phyloP scores from a whole-genome alignment of 2,329 filamentous ascomycete genomes.

The Pleoardoris graminearum region DNA sequence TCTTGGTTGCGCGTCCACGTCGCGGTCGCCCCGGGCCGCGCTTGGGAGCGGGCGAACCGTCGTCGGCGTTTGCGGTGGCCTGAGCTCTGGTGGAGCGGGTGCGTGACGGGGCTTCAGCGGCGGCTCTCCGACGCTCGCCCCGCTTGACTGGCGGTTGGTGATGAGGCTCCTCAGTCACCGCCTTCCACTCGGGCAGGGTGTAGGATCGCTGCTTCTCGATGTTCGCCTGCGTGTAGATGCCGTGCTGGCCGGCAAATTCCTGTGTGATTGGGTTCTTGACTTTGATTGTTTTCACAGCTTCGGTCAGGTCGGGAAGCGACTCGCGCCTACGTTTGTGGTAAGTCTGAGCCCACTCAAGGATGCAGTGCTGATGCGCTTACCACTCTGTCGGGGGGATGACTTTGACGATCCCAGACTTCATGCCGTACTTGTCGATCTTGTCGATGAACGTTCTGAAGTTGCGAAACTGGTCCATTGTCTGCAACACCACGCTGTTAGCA shows the following conservation, averaged over 20 bases:
- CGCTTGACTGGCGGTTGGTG: slow-evolving; percentile 92
- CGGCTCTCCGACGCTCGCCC: slow-evolving; percentile 71
- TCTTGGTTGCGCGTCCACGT: slow-evolving; percentile 28
- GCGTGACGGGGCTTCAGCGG: slow-evolving; percentile 35
- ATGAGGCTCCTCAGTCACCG: slow-evolving; percentile 89
- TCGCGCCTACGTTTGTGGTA: slow-evolving; percentile 60
- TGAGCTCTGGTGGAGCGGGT: slow-evolving; percentile 40
- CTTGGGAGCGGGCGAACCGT: slow-evolving; percentile 48
- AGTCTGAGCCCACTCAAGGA: slow-evolving; percentile 6
- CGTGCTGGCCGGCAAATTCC: slow-evolving; percentile 94
- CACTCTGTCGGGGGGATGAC: slow-evolving; percentile 93
- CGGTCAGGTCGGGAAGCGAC: slow-evolving; percentile 74
- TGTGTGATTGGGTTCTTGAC: slow-evolving; percentile 98
- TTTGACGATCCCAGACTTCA: slow-evolving; percentile 97
- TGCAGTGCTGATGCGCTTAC: slow-evolving; percentile 56
- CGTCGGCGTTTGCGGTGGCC: slow-evolving; percentile 36
- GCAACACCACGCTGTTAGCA: slow-evolving; percentile 24
- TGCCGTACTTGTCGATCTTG: slow-evolving; percentile 90
- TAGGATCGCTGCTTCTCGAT: slow-evolving; percentile 95
- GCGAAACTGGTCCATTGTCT: slow-evolving; percentile 89
- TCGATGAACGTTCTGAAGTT: slow-evolving; percentile 92
- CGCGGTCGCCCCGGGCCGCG: slow-evolving; percentile 56
- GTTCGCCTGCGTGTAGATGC: slow-evolving; percentile 95
- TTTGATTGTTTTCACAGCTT: slow-evolving; percentile 85
- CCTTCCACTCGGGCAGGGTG: slow-evolving; percentile 94